Evolutionary conservation across 1,139 yeast species (phyloP).

Genomic region (Tardiomyces depauwii): DNA sequence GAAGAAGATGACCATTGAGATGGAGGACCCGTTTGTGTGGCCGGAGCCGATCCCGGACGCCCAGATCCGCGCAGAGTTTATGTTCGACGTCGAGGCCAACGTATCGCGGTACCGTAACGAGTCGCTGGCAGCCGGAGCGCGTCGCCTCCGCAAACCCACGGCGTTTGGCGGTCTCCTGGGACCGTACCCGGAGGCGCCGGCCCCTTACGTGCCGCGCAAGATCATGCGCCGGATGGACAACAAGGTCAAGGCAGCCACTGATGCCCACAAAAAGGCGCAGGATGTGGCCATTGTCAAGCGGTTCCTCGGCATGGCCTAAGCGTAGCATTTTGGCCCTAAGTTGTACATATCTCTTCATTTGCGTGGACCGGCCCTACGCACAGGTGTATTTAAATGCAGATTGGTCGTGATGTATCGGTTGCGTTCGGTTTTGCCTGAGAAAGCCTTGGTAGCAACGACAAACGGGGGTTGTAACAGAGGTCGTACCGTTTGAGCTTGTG

Average conservation of each 20-base stretch:
- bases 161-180: conserved; percentile 74
- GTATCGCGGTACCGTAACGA: conserved; percentile 16
- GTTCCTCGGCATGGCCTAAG: conserved; percentile 16
- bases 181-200: conserved; percentile 53
- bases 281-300: conserved; percentile 15
- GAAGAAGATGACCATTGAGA: conserved; percentile 91
- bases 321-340: background rate
- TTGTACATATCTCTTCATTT: background rate
- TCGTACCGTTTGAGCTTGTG: no score
- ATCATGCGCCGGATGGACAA: conserved; percentile 31
- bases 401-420: background rate
- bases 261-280: conserved; percentile 8
- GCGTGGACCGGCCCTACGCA: background rate
- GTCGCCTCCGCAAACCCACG: conserved; percentile 42
- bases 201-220: conserved; percentile 55
- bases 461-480: no score
- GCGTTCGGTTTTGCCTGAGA: no score
- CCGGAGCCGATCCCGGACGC: conserved; percentile 47
- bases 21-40: conserved; percentile 92
- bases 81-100: conserved; percentile 17
- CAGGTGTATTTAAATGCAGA: background rate
- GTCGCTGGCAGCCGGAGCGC: conserved; percentile 28
- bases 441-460: no score
- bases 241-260: conserved; percentile 3
- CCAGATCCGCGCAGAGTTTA: conserved; percentile 24